These are phyloP conservation scores for Arabidopsis arenosa DNA, from an alignment of 345 rosid genomes.

Conservation along the genomic window DNA sequence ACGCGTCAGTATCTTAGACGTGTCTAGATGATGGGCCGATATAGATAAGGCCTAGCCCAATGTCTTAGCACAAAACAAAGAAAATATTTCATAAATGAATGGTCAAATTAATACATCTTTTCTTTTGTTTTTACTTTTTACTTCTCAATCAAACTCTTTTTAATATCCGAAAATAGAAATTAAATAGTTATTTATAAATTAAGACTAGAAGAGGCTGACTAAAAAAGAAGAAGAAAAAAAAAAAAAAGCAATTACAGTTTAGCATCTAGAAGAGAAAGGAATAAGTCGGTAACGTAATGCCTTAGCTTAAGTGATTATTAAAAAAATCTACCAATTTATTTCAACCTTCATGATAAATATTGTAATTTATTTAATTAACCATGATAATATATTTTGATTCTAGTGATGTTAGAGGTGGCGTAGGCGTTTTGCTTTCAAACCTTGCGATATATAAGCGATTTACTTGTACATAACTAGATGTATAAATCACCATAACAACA, in stretches of 20 bases:
- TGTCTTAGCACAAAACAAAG: neutral
- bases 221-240: too few relatives aligned
- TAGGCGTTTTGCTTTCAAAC: slow-evolving; percentile 1
- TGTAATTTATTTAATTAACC: neutral
- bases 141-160: neutral
- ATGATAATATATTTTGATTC: slow-evolving; percentile 31
- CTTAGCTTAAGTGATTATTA: slow-evolving; percentile 2
- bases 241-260: too few relatives aligned
- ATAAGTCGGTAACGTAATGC: slow-evolving; percentile 22
- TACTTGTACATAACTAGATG: neutral
- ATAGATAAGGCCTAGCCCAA: neutral
- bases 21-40: slow-evolving; percentile 6
- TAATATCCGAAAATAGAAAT: neutral
- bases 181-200: neutral
- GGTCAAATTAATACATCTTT: too few relatives aligned
- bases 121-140: too few relatives aligned
- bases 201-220: neutral
- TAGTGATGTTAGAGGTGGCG: slow-evolving; percentile 31
- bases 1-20: slow-evolving; percentile 16
- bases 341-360: neutral
- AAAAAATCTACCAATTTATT: neutral
- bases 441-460: neutral
- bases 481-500: neutral
- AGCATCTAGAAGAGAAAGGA: slow-evolving; percentile 13
- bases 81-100: too few relatives aligned